Percentiles rank a stretch among this genome's conserved stretches.
Conservation (phyloP, 345 rosid species). For the Firmiana major region DNA sequence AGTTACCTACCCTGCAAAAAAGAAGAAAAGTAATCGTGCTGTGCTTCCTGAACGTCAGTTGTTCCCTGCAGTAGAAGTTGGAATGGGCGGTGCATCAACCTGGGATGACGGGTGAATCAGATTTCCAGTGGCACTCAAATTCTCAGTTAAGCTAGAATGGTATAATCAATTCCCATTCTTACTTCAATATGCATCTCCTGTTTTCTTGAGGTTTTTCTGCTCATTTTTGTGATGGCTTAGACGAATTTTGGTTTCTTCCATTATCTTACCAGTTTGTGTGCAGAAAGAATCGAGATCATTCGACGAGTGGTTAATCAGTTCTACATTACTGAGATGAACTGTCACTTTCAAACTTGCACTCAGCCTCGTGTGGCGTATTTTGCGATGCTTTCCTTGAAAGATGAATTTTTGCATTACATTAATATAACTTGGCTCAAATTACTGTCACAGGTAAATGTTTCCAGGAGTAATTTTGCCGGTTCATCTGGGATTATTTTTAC, state of each 20-base stretch:
- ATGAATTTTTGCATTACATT: too few species aligned
- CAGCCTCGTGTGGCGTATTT: too few species aligned
- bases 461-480: too few species aligned
- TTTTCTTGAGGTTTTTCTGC: neutral
- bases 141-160: neutral
- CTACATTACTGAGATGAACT: neutral
- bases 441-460: too few species aligned
- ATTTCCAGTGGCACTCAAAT: neutral
- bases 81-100: slow-evolving; percentile 76
- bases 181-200: neutral
- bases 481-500: too few species aligned
- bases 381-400: too few species aligned
- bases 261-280: neutral
- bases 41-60: slow-evolving; percentile 25
- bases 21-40: slow-evolving; percentile 41
- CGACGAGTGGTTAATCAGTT: neutral
- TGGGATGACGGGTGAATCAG: slow-evolving; percentile 47
- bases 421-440: too few species aligned
- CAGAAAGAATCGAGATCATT: neutral
- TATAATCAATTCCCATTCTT: neutral
- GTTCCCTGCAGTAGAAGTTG: slow-evolving; percentile 45
- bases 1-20: slow-evolving; percentile 33
- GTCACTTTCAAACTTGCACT: neutral
- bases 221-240: neutral
- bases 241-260: neutral